Conservation (phyloP, 768 basidiomycete species). For the Boletales sp. region DNA sequence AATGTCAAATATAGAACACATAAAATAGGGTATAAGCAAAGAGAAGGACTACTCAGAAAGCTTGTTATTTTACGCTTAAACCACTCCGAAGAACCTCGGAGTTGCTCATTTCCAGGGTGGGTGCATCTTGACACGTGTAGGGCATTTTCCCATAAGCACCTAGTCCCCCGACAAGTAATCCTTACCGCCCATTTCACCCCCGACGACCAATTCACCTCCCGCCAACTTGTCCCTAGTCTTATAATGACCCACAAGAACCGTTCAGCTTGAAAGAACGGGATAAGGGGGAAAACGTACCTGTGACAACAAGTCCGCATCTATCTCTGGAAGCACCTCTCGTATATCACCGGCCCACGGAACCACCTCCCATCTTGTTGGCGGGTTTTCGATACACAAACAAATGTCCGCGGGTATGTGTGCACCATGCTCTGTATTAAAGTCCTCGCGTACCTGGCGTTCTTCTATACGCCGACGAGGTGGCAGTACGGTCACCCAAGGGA, state of each 20-base stretch:
- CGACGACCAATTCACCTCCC: slow-evolving; percentile 10
- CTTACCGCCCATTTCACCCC: no score
- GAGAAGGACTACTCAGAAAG: no score
- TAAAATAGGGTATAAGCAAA: background rate
- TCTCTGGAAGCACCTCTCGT: slow-evolving; percentile 57
- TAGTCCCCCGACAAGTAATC: no score
- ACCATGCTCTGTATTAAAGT: slow-evolving; percentile 73
- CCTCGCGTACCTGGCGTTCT: slow-evolving; percentile 59
- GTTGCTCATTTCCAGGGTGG: no score
- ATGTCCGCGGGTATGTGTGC: slow-evolving; percentile 74
- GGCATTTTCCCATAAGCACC: no score
- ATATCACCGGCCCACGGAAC: slow-evolving; percentile 52
- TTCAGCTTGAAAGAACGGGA: background rate
- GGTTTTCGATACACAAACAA: slow-evolving; percentile 71
- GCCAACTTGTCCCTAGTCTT: slow-evolving; percentile 31
- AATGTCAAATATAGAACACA: no score
- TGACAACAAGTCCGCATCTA: slow-evolving; percentile 54
- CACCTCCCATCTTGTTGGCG: slow-evolving; percentile 72
- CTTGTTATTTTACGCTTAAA: no score
- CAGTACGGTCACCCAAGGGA: background rate
- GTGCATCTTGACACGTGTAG: no score
- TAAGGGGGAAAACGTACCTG: slow-evolving; percentile 38
- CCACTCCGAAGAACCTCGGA: no score
- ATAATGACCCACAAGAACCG: background rate
- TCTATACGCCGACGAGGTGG: slow-evolving; percentile 38